These are phyloP conservation scores for Annulohypoxylon bovei DNA, from an alignment of 495 filamentous ascomycete species.

Conservation along the genomic window DNA sequence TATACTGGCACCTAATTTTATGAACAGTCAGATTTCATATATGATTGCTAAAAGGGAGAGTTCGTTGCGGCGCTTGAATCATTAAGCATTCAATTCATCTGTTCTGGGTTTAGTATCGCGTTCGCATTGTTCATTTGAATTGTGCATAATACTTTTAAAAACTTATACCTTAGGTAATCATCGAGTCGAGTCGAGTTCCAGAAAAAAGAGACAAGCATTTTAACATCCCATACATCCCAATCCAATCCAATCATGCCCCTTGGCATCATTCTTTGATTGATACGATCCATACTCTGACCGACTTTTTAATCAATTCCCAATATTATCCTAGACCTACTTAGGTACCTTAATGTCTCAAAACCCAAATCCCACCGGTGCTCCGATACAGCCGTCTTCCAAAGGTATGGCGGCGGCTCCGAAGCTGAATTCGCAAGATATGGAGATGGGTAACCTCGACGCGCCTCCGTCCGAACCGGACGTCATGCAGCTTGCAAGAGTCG, in stretches of 20 bases:
- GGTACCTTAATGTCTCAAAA: slow-evolving; percentile 33
- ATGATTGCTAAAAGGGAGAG: slow-evolving; percentile 4
- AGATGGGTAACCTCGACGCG: slow-evolving; percentile 69
- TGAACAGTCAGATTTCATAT: slow-evolving; percentile 10
- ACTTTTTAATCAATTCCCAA: slow-evolving; percentile 4
- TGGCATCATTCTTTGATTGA: slow-evolving; percentile 2
- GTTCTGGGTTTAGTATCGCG: neutral
- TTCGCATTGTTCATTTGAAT: slow-evolving; percentile 6
- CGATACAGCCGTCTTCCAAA: slow-evolving; percentile 65
- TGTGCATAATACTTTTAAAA: neutral
- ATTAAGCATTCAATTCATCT: neutral
- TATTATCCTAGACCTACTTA: neutral
- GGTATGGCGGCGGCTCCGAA: slow-evolving; percentile 67
- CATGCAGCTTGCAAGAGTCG: slow-evolving; percentile 92
- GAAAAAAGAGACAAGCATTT: slow-evolving; percentile 5
- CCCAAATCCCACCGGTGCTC: slow-evolving; percentile 45
- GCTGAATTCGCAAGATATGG: slow-evolving; percentile 69
- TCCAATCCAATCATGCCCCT: too few relatives aligned
- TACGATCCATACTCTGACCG: neutral
- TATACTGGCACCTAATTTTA: slow-evolving; percentile 5
- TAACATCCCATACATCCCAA: slow-evolving; percentile 7
- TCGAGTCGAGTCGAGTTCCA: neutral
- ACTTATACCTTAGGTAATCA: too few relatives aligned
- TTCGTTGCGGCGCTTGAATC: slow-evolving; percentile 7
- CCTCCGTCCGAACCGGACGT: slow-evolving; percentile 75